A percentile compares a stretch with the other conserved stretches of the same genome.
Conservation (phyloP, 2,329 filamentous ascomycete genomes). For the Onygena corvina region DNA sequence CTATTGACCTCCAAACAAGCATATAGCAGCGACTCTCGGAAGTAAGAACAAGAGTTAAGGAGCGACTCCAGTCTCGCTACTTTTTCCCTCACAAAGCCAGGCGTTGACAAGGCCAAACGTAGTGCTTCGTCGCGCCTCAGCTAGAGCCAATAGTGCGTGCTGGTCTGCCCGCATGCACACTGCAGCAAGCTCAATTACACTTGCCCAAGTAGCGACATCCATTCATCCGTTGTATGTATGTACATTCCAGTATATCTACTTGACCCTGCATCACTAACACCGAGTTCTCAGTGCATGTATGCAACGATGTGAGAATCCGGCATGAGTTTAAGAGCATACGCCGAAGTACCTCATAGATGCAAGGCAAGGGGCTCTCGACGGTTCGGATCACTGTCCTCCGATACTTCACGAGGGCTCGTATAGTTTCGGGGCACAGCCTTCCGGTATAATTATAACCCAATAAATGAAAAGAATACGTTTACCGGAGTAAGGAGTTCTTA, state of each 20-base stretch:
- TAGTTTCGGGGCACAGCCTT: not conserved
- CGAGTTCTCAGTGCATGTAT: too few species aligned
- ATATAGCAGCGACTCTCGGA: too few species aligned
- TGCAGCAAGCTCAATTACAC: not conserved
- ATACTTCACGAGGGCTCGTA: not conserved
- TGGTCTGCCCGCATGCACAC: not conserved
- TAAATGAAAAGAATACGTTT: not conserved
- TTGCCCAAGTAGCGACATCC: too few species aligned
- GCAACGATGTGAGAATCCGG: not conserved
- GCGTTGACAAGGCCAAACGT: not conserved
- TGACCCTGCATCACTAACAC: too few species aligned
- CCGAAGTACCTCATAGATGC: not conserved
- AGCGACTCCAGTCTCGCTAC: not conserved
- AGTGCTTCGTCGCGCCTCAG: not conserved
- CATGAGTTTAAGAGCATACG: too few species aligned
- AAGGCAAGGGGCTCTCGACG: not conserved
- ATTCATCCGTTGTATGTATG: too few species aligned
- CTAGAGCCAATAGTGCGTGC: not conserved
- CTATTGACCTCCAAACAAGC: too few species aligned
- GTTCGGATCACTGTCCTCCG: not conserved
- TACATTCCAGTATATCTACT: too few species aligned
- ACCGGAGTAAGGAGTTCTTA: too few species aligned
- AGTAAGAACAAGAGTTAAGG: too few species aligned
- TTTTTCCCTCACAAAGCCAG: slow-evolving; percentile 1
- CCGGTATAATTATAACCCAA: not conserved